Percentiles rank a stretch among this genome's conserved stretches.
Evolutionary conservation across 768 basidiomycete species (phyloP).

Genomic region (Inosperma sp.): DNA sequence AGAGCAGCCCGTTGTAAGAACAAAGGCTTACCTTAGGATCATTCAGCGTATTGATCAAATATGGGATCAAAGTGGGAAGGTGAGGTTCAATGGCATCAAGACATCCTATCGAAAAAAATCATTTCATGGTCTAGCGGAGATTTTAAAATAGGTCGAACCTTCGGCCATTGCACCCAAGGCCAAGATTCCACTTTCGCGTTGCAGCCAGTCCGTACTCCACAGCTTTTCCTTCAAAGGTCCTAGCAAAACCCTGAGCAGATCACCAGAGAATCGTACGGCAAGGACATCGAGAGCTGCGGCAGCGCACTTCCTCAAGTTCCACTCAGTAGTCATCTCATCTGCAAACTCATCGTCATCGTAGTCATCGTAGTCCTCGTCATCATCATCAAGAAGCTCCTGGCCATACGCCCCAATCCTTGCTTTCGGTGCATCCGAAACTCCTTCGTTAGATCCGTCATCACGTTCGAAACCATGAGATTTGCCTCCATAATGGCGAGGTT

Average conservation of each 20-base stretch:
- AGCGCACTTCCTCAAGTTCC: conserved; percentile 98
- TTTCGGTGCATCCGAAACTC: conserved; percentile 35
- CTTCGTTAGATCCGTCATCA: conserved; percentile 45
- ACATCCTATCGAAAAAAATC: conserved; percentile 58
- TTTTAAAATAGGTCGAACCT: conserved; percentile 47
- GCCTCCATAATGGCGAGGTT: conserved; percentile 82
- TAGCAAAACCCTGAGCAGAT: conserved; percentile 83
- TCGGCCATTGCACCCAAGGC: conserved; percentile 98
- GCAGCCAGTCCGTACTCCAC: conserved; percentile 90
- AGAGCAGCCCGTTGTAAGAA: conserved; percentile 8
- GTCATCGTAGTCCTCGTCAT: conserved; percentile 86
- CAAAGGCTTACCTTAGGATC: conserved; percentile 73
- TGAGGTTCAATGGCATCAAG: conserved; percentile 95
- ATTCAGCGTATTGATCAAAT: conserved; percentile 83
- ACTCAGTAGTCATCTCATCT: conserved; percentile 95
- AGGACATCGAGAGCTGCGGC: conserved; percentile 97
- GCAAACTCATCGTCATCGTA: conserved; percentile 89
- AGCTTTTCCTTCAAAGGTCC: conserved; percentile 89
- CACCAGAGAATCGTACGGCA: conserved; percentile 87
- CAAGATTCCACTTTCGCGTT: conserved; percentile 92
- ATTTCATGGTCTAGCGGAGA: neutral
- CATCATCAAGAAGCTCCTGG: conserved; percentile 76
- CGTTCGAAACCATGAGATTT: conserved; percentile 85
- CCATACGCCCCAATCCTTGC: conserved; percentile 62
- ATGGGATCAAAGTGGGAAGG: conserved; percentile 87